Conservation (phyloP, 1,284 basidiomycete species). For the Apiotrichum sp. region DNA sequence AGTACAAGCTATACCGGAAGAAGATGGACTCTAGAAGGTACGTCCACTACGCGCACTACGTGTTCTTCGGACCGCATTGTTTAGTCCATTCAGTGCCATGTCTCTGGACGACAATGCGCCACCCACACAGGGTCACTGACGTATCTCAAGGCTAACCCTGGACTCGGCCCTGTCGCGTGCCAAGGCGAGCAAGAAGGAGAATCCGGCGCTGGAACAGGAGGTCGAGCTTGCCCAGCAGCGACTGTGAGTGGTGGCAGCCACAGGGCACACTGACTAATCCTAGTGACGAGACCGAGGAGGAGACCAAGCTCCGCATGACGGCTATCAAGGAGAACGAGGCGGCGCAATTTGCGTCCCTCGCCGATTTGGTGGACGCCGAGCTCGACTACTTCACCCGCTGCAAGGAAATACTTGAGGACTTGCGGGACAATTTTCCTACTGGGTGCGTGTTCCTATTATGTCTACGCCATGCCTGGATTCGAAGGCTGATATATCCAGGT, state of each 20-base stretch:
- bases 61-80: too few relatives aligned
- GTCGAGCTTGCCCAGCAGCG: constrained; percentile 60
- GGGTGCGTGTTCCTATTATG: constrained; percentile 30
- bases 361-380: constrained; percentile 63
- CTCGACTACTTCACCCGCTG: constrained; percentile 66
- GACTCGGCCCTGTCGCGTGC: constrained; percentile 68
- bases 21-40: constrained; percentile 72
- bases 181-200: constrained; percentile 57
- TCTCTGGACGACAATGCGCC: too few relatives aligned
- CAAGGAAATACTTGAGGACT: constrained; percentile 61
- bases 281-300: constrained; percentile 75
- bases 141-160: constrained; percentile 57
- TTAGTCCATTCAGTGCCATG: too few relatives aligned
- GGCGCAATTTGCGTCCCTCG: constrained; percentile 59
- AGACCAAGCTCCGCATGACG: constrained; percentile 66
- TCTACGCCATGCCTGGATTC: too few relatives aligned
- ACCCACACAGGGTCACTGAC: constrained; percentile 1
- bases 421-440: constrained; percentile 63
- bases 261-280: too few relatives aligned
- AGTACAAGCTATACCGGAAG: constrained; percentile 45
- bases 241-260: constrained; percentile 55
- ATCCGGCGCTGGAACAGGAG: constrained; percentile 66
- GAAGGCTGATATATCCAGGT: background rate
- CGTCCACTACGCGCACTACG: constrained; percentile 10
- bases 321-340: constrained; percentile 70